Percentiles rank a stretch among this genome's conserved stretches.
These are phyloP conservation scores for Volvox reticuliferus DNA, from an alignment of 139 green algal genomes.

Conservation along the genomic window DNA sequence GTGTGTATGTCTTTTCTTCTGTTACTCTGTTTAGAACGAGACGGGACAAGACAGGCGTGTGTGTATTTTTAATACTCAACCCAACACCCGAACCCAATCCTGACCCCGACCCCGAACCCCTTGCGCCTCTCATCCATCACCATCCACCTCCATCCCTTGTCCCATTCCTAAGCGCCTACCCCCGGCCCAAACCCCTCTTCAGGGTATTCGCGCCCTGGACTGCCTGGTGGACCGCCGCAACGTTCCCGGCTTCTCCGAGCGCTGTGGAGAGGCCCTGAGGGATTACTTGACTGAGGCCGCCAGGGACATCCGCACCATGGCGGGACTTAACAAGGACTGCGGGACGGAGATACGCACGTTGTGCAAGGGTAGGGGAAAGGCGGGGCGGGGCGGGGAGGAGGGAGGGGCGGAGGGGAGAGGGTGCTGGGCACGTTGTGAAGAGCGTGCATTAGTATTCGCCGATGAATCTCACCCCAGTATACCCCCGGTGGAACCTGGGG, in stretches of 20 bases:
- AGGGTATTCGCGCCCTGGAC: constrained; percentile 44
- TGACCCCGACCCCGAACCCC: not conserved
- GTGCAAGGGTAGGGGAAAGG: constrained; percentile 34
- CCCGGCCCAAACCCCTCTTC: not conserved
- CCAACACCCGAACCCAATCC: not conserved
- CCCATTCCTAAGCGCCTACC: not conserved
- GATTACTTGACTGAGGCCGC: constrained; percentile 48
- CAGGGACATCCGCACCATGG: constrained; percentile 59
- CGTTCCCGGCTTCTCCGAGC: constrained; percentile 12
- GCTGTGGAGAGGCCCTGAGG: constrained; percentile 42
- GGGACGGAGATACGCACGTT: constrained; percentile 43
- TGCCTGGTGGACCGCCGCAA: constrained; percentile 54
- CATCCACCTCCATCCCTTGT: not conserved
- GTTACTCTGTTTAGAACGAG: too few species aligned
- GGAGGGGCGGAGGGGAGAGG: not conserved
- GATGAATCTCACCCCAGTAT: too few species aligned
- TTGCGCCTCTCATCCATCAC: not conserved
- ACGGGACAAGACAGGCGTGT: too few species aligned
- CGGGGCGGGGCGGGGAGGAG: constrained; percentile 20
- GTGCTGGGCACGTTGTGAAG: too few species aligned
- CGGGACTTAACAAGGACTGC: constrained; percentile 53
- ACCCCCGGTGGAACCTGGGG: too few species aligned
- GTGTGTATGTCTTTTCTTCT: too few species aligned
- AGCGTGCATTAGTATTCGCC: too few species aligned
- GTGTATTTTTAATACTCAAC: too few species aligned